Evolutionary conservation across 2,329 filamentous ascomycete genomes (phyloP).

Genomic region (Neodidymelliopsis sp.): DNA sequence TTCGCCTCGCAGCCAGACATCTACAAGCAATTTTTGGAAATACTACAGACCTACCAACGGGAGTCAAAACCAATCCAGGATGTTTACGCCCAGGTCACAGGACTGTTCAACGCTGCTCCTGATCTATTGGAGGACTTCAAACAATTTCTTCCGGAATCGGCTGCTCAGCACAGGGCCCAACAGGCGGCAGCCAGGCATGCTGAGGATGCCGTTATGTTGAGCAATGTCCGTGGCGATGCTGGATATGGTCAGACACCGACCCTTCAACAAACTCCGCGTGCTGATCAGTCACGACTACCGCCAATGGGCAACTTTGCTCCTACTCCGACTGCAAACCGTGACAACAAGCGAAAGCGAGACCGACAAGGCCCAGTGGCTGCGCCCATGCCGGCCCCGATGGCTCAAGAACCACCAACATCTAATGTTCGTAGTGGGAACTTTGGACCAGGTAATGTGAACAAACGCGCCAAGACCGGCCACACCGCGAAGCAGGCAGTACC

Average conservation of each 20-base stretch:
- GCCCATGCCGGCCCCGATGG: slow-evolving; percentile 42
- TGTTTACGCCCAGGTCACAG: slow-evolving; percentile 96
- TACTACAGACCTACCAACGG: slow-evolving; percentile 95
- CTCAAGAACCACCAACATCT: slow-evolving; percentile 43
- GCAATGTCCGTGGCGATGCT: slow-evolving; percentile 65
- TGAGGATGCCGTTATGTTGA: slow-evolving; percentile 74
- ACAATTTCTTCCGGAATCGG: slow-evolving; percentile 94
- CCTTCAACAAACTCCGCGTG: slow-evolving; percentile 57
- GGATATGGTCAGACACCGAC: slow-evolving; percentile 53
- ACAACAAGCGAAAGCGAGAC: slow-evolving; percentile 83
- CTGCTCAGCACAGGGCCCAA: slow-evolving; percentile 64
- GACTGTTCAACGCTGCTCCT: slow-evolving; percentile 89
- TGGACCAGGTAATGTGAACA: slow-evolving; percentile 39
- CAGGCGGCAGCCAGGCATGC: slow-evolving; percentile 69
- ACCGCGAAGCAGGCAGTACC: slow-evolving; percentile 67
- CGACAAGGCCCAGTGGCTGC: slow-evolving; percentile 60
- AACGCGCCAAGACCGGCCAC: slow-evolving; percentile 76
- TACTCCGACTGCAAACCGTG: slow-evolving; percentile 81
- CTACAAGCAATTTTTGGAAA: slow-evolving; percentile 98
- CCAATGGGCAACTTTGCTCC: slow-evolving; percentile 95
- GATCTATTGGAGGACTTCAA: slow-evolving; percentile 98
- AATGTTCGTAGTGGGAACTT: slow-evolving; percentile 41
- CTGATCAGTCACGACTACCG: slow-evolving; percentile 68
- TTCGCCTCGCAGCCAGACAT: slow-evolving; percentile 97
- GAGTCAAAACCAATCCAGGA: slow-evolving; percentile 99